Conservation (phyloP, 75 land plant species). For the Pseudotsuga menziesii region DNA sequence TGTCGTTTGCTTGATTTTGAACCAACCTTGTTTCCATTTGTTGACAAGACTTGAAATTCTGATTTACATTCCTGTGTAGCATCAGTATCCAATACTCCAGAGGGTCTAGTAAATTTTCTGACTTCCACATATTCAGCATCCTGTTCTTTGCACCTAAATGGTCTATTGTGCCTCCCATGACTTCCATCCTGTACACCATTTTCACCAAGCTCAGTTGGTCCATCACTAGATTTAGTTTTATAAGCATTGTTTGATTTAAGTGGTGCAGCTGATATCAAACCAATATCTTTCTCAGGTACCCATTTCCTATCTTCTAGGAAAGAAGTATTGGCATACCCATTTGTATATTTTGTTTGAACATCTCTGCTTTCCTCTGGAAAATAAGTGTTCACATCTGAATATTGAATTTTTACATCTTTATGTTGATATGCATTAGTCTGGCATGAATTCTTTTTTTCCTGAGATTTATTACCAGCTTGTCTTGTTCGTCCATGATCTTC, state of each 20-base stretch:
- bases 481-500: not conserved
- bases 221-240: not conserved
- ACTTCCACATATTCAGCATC: not conserved
- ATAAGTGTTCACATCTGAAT: not conserved
- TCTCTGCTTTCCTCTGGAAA: not conserved
- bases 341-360: not conserved
- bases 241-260: not conserved
- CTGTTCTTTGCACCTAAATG: not conserved
- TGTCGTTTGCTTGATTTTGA: slow-evolving; percentile 10
- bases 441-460: not conserved
- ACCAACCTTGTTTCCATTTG: not conserved
- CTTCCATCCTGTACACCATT: slow-evolving; percentile 9
- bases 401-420: not conserved
- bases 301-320: not conserved
- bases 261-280: not conserved
- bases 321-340: not conserved
- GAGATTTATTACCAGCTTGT: not conserved
- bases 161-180: slow-evolving; percentile 1
- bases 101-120: not conserved
- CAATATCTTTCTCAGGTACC: not conserved
- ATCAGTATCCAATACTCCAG: not conserved
- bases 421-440: not conserved
- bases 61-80: not conserved
- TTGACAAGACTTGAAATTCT: not conserved
- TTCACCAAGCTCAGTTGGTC: not conserved